phyloP scores from a whole-genome alignment of 1,139 yeast genomes.

The Keqinozyma sinolaborantium region DNA sequence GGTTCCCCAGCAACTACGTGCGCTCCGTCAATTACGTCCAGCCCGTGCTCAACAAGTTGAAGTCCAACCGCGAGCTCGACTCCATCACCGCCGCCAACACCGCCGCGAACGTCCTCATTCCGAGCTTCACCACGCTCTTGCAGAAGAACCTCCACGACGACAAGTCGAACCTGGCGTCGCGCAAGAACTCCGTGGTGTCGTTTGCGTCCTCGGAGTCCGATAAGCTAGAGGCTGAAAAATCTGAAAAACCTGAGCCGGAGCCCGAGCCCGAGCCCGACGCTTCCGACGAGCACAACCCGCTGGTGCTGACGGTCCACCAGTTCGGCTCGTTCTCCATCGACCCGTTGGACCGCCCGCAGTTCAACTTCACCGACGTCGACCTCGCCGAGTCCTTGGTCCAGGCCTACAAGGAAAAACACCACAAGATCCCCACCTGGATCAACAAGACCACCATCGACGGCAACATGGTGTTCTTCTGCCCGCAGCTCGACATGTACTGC shows the following conservation, averaged over 20 bases:
- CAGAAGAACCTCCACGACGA: conserved; percentile 35
- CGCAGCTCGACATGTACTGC: conserved; percentile 56
- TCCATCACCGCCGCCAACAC: conserved; percentile 48
- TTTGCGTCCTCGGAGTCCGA: conserved; percentile 43
- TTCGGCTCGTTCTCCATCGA: not conserved
- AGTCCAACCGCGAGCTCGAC: conserved; percentile 40
- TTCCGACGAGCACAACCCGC: not conserved
- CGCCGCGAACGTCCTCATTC: conserved; percentile 47
- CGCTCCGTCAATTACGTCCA: conserved; percentile 47
- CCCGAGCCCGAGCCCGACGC: not conserved
- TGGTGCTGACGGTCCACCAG: not conserved
- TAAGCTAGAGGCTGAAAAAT: not conserved
- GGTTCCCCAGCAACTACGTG: conserved; percentile 70
- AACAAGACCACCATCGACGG: conserved; percentile 57
- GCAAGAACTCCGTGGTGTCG: conserved; percentile 48
- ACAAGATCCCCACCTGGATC: conserved; percentile 40
- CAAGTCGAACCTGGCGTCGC: conserved; percentile 27
- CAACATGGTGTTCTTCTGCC: conserved; percentile 56
- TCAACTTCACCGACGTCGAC: conserved; percentile 11
- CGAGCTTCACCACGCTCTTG: conserved; percentile 38
- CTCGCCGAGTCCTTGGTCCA: conserved; percentile 36
- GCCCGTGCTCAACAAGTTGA: conserved; percentile 39
- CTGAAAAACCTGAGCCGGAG: not conserved
- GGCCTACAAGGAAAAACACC: conserved; percentile 25
- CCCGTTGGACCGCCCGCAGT: not conserved